Conservation (phyloP, 2,329 filamentous ascomycete species). For the Lasiodiplodia sp. region DNA sequence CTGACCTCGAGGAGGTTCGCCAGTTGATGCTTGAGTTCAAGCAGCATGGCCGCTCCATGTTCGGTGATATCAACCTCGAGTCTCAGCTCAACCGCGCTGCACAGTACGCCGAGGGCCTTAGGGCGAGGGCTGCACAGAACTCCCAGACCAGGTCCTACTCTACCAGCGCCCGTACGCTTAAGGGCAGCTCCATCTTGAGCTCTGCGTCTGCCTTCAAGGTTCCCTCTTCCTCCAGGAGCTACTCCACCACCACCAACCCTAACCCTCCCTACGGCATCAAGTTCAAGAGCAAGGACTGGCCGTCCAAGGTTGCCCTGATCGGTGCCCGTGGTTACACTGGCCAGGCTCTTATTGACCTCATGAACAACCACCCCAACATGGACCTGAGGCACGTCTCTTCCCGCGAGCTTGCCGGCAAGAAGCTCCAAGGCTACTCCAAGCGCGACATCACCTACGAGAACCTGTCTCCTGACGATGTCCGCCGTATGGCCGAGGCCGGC, state of each 20-base stretch:
- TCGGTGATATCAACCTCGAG: slow-evolving; percentile 88
- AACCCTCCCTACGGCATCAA: slow-evolving; percentile 90
- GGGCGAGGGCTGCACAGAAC: slow-evolving; percentile 61
- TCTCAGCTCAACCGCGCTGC: slow-evolving; percentile 82
- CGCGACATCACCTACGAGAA: slow-evolving; percentile 92
- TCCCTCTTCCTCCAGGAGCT: slow-evolving; percentile 52
- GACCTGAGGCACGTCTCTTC: slow-evolving; percentile 92
- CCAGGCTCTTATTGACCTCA: slow-evolving; percentile 83
- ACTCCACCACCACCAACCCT: slow-evolving; percentile 76
- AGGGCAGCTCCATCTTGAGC: slow-evolving; percentile 10
- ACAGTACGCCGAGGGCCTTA: slow-evolving; percentile 69
- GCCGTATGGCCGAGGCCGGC: slow-evolving; percentile 80
- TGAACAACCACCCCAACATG: slow-evolving; percentile 88
- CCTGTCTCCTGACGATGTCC: slow-evolving; percentile 83
- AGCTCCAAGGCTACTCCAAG: slow-evolving; percentile 89
- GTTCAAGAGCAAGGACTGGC: slow-evolving; percentile 81
- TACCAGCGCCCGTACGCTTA: slow-evolving; percentile 55
- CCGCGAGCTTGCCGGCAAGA: slow-evolving; percentile 86
- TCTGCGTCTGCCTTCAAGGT: slow-evolving; percentile 14
- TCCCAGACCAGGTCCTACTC: slow-evolving; percentile 72
- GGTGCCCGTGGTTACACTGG: slow-evolving; percentile 94
- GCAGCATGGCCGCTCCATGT: slow-evolving; percentile 81
- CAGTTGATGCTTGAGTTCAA: slow-evolving; percentile 86
- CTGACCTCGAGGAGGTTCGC: slow-evolving; percentile 80
- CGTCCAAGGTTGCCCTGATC: slow-evolving; percentile 84